Percentiles rank a stretch among this genome's conserved stretches.
Conservation (phyloP, 2,329 filamentous ascomycete species). For the Exutisphaerella laricina region DNA sequence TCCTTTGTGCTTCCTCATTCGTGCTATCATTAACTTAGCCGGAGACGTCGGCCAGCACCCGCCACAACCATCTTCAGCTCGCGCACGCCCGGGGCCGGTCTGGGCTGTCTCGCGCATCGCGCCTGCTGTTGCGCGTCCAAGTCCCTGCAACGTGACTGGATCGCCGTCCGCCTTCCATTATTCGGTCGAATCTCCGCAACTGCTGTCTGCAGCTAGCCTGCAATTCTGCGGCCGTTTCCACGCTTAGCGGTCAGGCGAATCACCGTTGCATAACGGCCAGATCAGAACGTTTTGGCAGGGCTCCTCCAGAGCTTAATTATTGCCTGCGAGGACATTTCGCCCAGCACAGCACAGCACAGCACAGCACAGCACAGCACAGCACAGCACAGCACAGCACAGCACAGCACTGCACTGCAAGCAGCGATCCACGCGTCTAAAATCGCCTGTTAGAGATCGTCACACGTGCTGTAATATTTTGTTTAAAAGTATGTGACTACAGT, state of each 20-base stretch:
- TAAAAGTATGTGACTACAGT: constrained; percentile 17
- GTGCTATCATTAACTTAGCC: not conserved
- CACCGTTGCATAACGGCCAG: constrained; percentile 12
- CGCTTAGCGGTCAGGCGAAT: constrained; percentile 15
- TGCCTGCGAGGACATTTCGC: constrained; percentile 1
- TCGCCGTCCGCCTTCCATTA: constrained; percentile 17
- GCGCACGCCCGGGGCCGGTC: constrained; percentile 10
- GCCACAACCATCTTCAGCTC: constrained; percentile 18
- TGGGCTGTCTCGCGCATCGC: constrained; percentile 9
- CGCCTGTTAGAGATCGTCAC: constrained; percentile 16
- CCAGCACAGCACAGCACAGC: constrained; percentile 4
- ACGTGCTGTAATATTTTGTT: no score
- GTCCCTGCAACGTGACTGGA: constrained; percentile 17
- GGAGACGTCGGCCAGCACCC: constrained; percentile 2
- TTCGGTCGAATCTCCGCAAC: constrained; percentile 21
- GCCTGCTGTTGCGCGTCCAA: constrained; percentile 5
- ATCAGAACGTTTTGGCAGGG: constrained; percentile 21
- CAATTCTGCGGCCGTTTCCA: constrained; percentile 11
- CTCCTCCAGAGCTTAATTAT: constrained; percentile 17
- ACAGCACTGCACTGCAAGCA: no score
- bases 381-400: not conserved
- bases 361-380: constrained; percentile 2
- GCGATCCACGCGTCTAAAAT: constrained; percentile 12
- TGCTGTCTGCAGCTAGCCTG: constrained; percentile 19
- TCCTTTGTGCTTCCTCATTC: not conserved